Conservation (phyloP, 2,329 filamentous ascomycete species). For the Penicillium sp. region DNA sequence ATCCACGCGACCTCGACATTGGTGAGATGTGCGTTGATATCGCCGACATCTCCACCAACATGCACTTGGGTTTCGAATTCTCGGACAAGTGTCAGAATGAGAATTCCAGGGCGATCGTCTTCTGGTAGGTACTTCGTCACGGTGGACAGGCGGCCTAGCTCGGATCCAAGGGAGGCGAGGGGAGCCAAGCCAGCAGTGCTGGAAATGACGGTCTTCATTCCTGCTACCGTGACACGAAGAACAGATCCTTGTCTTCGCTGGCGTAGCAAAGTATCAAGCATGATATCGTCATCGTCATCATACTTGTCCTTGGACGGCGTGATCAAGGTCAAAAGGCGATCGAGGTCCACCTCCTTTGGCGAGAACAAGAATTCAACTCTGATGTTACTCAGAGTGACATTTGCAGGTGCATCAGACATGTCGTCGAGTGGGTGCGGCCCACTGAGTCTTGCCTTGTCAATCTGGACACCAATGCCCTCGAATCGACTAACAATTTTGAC, state of each 20-base stretch:
- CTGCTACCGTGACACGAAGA: conserved; percentile 71
- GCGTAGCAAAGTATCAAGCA: conserved; percentile 86
- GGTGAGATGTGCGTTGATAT: conserved; percentile 62
- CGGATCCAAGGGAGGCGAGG: conserved; percentile 74
- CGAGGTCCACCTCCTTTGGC: conserved; percentile 80
- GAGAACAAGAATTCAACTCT: conserved; percentile 73
- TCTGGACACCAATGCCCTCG: conserved; percentile 72
- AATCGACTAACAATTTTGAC: conserved; percentile 80
- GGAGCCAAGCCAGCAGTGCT: conserved; percentile 70
- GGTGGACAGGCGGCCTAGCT: conserved; percentile 80
- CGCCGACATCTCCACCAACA: conserved; percentile 72
- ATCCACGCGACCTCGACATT: conserved; percentile 80
- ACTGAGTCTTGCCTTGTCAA: conserved; percentile 75
- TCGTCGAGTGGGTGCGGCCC: conserved; percentile 69
- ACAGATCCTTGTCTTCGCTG: conserved; percentile 88
- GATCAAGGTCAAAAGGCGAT: conserved; percentile 81
- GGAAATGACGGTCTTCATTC: conserved; percentile 66
- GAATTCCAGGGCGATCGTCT: conserved; percentile 87
- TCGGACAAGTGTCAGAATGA: conserved; percentile 73
- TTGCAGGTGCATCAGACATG: conserved; percentile 60
- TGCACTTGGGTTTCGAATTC: conserved; percentile 67
- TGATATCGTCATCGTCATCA: conserved; percentile 87
- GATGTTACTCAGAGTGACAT: conserved; percentile 68
- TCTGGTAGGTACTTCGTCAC: conserved; percentile 95
- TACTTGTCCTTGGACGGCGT: conserved; percentile 92